These are phyloP conservation scores for Phytophthora foliorum DNA, from an alignment of 352 stramenopile species.

Conservation along the genomic window DNA sequence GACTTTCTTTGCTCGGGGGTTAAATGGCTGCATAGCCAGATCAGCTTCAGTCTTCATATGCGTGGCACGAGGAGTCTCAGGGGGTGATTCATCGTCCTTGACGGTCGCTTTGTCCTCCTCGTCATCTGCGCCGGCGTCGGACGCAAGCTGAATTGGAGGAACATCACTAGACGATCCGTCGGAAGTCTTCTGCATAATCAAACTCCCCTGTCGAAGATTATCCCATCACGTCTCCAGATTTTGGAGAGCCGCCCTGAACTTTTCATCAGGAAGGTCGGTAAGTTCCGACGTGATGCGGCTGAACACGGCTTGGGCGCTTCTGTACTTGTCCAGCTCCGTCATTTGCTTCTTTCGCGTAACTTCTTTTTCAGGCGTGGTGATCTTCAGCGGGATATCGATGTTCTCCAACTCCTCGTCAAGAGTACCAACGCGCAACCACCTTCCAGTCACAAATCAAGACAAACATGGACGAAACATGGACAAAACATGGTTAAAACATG, in stretches of 20 bases:
- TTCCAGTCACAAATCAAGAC: constrained; percentile 1
- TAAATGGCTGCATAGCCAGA: not conserved
- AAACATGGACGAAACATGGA: not conserved
- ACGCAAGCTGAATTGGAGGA: too few species aligned
- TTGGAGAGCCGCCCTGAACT: not conserved
- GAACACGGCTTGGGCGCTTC: not conserved
- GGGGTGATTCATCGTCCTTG: too few species aligned
- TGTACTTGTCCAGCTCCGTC: constrained; percentile 10
- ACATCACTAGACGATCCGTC: not conserved
- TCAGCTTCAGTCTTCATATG: too few species aligned
- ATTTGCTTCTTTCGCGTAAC: constrained; percentile 15
- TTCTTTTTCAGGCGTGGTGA: not conserved
- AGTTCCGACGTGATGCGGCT: not conserved
- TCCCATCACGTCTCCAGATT: not conserved
- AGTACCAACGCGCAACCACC: not conserved
- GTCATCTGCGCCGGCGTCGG: too few species aligned
- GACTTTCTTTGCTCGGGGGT: not conserved
- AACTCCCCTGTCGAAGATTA: not conserved
- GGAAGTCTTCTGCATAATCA: too few species aligned
- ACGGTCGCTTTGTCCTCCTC: too few species aligned
- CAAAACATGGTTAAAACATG: constrained; percentile 14
- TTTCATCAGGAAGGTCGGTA: constrained; percentile 2
- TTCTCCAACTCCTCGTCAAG: not conserved
- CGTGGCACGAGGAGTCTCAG: too few species aligned
- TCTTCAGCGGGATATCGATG: not conserved